A percentile compares a stretch with the other conserved stretches of the same genome.
phyloP scores from a whole-genome alignment of 345 rosid species.

The Carallia pectinifolia region DNA sequence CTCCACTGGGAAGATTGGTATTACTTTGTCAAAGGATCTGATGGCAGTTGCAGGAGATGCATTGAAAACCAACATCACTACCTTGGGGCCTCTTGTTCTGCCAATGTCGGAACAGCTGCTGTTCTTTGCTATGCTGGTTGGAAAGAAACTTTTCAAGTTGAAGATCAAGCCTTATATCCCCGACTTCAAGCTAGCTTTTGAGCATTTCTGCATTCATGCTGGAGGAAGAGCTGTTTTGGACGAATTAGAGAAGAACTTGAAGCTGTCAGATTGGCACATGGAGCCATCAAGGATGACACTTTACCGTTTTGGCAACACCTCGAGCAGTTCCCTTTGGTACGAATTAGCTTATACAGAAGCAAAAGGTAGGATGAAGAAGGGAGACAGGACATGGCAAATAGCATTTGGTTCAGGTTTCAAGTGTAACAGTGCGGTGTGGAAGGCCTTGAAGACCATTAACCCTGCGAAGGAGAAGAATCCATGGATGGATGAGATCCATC shows the following conservation, averaged over 20 bases:
- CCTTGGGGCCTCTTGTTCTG: constrained; percentile 64
- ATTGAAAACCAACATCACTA: constrained; percentile 58
- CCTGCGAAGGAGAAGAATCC: constrained; percentile 31
- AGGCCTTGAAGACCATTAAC: constrained; percentile 24
- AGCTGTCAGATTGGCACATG: constrained; percentile 58
- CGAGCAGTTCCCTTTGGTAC: constrained; percentile 74
- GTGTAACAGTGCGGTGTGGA: constrained; percentile 72
- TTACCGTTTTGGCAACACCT: constrained; percentile 65
- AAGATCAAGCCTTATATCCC: constrained; percentile 60
- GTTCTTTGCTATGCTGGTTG: constrained; percentile 38
- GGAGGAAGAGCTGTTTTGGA: constrained; percentile 70
- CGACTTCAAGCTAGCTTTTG: constrained; percentile 67
- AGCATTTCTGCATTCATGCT: constrained; percentile 72
- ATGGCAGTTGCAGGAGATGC: constrained; percentile 63
- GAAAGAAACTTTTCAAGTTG: constrained; percentile 40
- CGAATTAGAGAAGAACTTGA: constrained; percentile 60
- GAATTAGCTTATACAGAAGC: constrained; percentile 67
- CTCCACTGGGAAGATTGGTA: constrained; percentile 31
- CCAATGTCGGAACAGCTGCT: constrained; percentile 55
- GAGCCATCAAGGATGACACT: constrained; percentile 83
- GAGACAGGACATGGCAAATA: constrained; percentile 71
- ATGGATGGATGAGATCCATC: constrained; percentile 30
- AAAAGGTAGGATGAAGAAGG: constrained; percentile 61
- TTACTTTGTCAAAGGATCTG: constrained; percentile 56
- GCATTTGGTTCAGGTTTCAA: constrained; percentile 77